A percentile compares a stretch with the other conserved stretches of the same genome.
Conservation (phyloP, 768 basidiomycete genomes). For the Hirschioporus abietinus region DNA sequence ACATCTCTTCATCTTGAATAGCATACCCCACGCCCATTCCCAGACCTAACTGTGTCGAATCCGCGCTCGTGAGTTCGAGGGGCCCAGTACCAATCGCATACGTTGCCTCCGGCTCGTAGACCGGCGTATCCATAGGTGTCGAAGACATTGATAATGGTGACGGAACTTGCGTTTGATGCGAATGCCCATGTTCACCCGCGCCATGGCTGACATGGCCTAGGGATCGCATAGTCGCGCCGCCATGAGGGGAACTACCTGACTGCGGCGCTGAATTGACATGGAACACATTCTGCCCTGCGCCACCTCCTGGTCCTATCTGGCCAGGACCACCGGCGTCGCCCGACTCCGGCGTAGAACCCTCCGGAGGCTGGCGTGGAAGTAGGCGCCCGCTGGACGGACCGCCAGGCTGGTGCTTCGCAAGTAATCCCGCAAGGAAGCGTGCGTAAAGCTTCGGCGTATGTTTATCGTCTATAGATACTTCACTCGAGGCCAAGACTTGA, state of each 20-base stretch:
- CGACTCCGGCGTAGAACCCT: not conserved
- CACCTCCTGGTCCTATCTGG: not conserved
- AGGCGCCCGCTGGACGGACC: slow-evolving; percentile 53
- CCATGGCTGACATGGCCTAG: not conserved
- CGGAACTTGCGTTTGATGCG: not conserved
- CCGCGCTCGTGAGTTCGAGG: slow-evolving; percentile 1
- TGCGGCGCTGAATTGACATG: not conserved
- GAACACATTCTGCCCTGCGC: not conserved
- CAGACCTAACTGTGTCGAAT: not conserved
- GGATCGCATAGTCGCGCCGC: not conserved
- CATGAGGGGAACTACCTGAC: not conserved
- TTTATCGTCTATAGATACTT: slow-evolving; percentile 75
- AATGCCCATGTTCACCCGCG: not conserved
- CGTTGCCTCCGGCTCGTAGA: slow-evolving; percentile 7
- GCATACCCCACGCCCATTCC: slow-evolving; percentile 20
- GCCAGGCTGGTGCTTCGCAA: slow-evolving; percentile 65
- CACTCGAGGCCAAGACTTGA: slow-evolving; percentile 61
- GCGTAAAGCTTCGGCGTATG: slow-evolving; percentile 80
- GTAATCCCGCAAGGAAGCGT: slow-evolving; percentile 68
- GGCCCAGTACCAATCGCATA: slow-evolving; percentile 6
- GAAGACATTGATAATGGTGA: not conserved
- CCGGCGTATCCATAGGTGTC: not conserved
- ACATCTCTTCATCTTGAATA: slow-evolving; percentile 43
- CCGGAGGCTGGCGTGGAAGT: slow-evolving; percentile 44
- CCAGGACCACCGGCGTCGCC: slow-evolving; percentile 2